Conservation (phyloP, 176 grass and related monocot species). For the Triticum dicoccoides region DNA sequence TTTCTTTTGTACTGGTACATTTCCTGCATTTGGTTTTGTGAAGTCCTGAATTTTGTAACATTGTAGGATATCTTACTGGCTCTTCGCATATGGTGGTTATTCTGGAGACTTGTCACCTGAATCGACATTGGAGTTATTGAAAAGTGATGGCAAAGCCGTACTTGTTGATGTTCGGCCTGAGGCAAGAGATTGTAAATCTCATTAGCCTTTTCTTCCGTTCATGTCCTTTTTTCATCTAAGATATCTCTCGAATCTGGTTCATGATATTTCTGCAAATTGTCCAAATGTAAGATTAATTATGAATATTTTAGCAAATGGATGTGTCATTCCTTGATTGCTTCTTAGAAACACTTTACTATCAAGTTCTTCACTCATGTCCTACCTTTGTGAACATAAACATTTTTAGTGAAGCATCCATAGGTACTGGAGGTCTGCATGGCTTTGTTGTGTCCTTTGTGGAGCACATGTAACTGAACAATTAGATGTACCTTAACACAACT, state of each 20-base stretch:
- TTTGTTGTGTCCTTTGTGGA: not conserved
- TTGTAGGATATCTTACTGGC: conserved; percentile 76
- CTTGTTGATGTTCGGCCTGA: conserved; percentile 98
- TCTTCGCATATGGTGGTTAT: conserved; percentile 68
- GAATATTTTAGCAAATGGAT: not conserved
- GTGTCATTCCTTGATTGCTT: not conserved
- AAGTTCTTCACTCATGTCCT: not conserved
- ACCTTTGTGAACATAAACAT: not conserved
- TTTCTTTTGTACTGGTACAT: not conserved
- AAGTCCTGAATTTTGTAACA: conserved; percentile 12
- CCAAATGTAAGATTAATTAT: not conserved
- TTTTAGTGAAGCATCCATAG: not conserved
- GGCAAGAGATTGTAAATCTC: conserved; percentile 99
- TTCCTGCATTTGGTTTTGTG: not conserved
- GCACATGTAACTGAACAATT: not conserved
- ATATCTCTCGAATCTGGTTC: conserved; percentile 18
- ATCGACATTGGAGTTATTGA: conserved; percentile 70
- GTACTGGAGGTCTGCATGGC: not conserved
- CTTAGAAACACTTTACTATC: not conserved
- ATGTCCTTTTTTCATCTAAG: conserved; percentile 28
- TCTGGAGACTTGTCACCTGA: conserved; percentile 84
- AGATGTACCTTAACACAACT: not conserved
- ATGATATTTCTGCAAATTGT: not conserved
- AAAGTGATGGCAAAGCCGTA: conserved; percentile 70
- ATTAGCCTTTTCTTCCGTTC: conserved; percentile 63